Percentiles rank a stretch among this genome's conserved stretches.
Conservation (phyloP, 2,329 filamentous ascomycete species). For the Colletotrichum sp. region DNA sequence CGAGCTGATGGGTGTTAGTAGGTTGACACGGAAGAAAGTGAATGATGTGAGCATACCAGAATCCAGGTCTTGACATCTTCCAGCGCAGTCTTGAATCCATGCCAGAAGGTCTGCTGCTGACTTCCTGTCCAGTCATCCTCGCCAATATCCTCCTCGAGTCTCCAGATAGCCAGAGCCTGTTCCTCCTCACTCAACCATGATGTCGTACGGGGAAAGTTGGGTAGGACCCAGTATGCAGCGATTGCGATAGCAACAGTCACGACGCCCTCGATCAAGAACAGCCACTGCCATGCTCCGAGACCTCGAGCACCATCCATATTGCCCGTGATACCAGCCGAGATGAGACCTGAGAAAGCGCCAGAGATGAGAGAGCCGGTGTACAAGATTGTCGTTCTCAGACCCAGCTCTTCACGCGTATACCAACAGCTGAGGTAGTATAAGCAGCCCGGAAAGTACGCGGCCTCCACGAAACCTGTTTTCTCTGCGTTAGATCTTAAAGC, state of each 20-base stretch:
- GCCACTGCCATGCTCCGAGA: constrained; percentile 67
- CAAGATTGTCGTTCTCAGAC: constrained; percentile 67
- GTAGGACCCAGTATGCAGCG: constrained; percentile 62
- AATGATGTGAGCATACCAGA: constrained; percentile 40
- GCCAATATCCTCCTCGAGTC: constrained; percentile 68
- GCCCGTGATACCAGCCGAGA: constrained; percentile 68
- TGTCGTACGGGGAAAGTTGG: constrained; percentile 62
- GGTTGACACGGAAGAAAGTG: rapidly evolving
- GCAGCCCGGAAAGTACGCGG: constrained; percentile 42
- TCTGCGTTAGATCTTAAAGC: neutral
- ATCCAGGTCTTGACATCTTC: constrained; percentile 65
- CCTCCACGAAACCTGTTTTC: constrained; percentile 4
- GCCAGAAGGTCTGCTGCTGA: constrained; percentile 58
- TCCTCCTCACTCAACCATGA: constrained; percentile 23
- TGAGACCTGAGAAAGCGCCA: constrained; percentile 73
- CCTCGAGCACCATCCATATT: constrained; percentile 65
- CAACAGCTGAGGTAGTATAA: constrained; percentile 69
- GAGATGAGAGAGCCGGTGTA: constrained; percentile 74
- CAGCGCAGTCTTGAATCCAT: constrained; percentile 61
- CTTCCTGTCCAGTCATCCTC: constrained; percentile 66
- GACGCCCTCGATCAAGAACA: constrained; percentile 74
- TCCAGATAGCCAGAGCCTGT: constrained; percentile 64
- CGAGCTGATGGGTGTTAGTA: constrained; percentile 38
- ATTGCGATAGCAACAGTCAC: constrained; percentile 68
- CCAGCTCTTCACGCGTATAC: constrained; percentile 74